Percentiles rank a stretch among this genome's conserved stretches.
These are phyloP conservation scores for Knoxia roxburghii DNA, from an alignment of 257 asterid species.

Conservation along the genomic window DNA sequence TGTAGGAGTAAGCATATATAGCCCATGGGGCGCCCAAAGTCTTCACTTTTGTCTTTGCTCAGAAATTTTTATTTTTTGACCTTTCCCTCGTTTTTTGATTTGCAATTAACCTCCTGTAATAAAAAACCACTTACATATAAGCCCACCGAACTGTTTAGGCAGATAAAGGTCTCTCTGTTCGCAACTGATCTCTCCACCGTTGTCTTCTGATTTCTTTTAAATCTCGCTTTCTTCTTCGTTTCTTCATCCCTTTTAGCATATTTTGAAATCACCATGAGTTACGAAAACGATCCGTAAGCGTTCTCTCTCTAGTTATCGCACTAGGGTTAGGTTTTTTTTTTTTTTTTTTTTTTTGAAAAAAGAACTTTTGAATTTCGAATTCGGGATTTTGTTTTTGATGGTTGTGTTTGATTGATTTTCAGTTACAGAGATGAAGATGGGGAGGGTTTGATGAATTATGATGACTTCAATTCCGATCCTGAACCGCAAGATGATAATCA, in stretches of 20 bases:
- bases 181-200: neutral
- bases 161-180: neutral
- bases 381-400: too few relatives aligned
- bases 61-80: neutral
- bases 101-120: neutral
- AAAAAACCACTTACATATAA: neutral
- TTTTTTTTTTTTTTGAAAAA: neutral
- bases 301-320: neutral
- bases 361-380: neutral
- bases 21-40: too few relatives aligned
- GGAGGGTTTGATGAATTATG: slow-evolving; percentile 86
- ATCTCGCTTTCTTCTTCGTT: neutral
- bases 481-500: slow-evolving; percentile 40
- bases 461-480: slow-evolving; percentile 60
- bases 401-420: slow-evolving; percentile 13
- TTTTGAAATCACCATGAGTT: slow-evolving; percentile 33
- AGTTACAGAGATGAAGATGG: slow-evolving; percentile 89
- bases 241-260: neutral
- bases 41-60: too few relatives aligned
- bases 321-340: slow-evolving; percentile 24
- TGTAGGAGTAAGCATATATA: too few relatives aligned
- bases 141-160: neutral
- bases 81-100: slow-evolving; percentile 8
- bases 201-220: too few relatives aligned
- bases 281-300: slow-evolving; percentile 68